Percentiles rank a stretch among this genome's conserved stretches.
Conservation (phyloP, 2,329 filamentous ascomycete genomes). For the Pseudocercospora cruenta region DNA sequence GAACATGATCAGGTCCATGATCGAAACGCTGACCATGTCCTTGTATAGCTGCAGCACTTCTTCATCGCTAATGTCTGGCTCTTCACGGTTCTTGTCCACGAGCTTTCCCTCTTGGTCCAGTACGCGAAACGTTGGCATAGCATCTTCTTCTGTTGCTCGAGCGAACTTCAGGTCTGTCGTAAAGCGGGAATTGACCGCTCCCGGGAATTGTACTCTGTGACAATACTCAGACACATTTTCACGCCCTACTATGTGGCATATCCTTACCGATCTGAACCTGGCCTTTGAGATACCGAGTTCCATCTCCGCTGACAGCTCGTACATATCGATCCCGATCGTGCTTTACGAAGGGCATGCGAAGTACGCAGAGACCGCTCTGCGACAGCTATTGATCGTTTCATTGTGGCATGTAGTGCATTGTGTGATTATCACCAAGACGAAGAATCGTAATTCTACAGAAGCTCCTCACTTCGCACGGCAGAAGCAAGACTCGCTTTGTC, state of each 20-base stretch:
- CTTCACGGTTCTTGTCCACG: slow-evolving; percentile 71
- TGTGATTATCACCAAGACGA: background rate
- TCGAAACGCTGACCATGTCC: slow-evolving; percentile 69
- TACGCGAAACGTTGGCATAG: slow-evolving; percentile 88
- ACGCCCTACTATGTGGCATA: background rate
- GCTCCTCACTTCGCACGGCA: background rate
- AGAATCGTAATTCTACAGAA: background rate
- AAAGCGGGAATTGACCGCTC: slow-evolving; percentile 94
- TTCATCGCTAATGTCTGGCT: slow-evolving; percentile 65
- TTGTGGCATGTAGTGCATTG: background rate
- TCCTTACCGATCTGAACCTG: slow-evolving; percentile 62
- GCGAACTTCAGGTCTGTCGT: slow-evolving; percentile 79
- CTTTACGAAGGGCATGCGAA: slow-evolving; percentile 5
- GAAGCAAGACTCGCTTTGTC: background rate
- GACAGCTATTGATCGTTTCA: slow-evolving; percentile 20
- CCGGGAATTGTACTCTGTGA: slow-evolving; percentile 71
- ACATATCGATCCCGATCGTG: slow-evolving; percentile 12
- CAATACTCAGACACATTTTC: background rate
- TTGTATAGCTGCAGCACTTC: slow-evolving; percentile 65
- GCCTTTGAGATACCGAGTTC: slow-evolving; percentile 61
- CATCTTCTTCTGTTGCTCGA: slow-evolving; percentile 69
- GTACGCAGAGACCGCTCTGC: slow-evolving; percentile 14
- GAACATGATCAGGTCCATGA: slow-evolving; percentile 98
- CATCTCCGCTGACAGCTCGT: slow-evolving; percentile 46
- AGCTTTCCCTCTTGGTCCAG: slow-evolving; percentile 86